phyloP scores from a whole-genome alignment of 176 grass and related monocot genomes.

The sorghum (Sorghum bicolor) region DNA sequence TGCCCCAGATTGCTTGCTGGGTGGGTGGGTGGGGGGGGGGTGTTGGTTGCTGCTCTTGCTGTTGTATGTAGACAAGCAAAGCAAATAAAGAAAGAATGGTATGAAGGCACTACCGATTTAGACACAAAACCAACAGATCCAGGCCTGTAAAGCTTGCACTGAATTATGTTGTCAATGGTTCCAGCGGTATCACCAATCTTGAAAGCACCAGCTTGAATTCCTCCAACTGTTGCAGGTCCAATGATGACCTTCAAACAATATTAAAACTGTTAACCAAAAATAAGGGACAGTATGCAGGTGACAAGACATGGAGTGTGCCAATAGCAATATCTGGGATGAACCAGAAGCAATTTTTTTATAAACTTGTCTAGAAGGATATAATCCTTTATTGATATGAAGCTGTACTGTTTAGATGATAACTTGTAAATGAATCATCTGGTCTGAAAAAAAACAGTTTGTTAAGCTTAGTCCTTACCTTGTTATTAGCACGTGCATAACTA shows the following conservation, averaged over 20 bases:
- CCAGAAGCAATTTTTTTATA: conserved; percentile 7
- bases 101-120: conserved; percentile 68
- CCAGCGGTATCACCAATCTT: conserved; percentile 99
- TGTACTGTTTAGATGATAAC: neutral
- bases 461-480: conserved; percentile 60
- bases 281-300: conserved; percentile 12
- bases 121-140: conserved; percentile 98
- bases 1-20: neutral
- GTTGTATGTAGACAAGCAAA: neutral
- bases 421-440: neutral
- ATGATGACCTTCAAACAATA: conserved; percentile 73
- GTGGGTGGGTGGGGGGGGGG: neutral
- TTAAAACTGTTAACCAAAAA: conserved; percentile 19
- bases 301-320: neutral
- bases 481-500: conserved; percentile 85
- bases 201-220: conserved; percentile 96
- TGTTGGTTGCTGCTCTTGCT: neutral
- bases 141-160: conserved; percentile 98
- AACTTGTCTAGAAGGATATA: conserved; percentile 4
- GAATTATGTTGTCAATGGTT: conserved; percentile 96
- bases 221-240: conserved; percentile 96
- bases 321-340: conserved; percentile 11
- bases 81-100: neutral
- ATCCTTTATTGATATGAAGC: neutral
- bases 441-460: conserved; percentile 9